phyloP scores from a whole-genome alignment of 208 protist species.

The Polymyxa betae region DNA sequence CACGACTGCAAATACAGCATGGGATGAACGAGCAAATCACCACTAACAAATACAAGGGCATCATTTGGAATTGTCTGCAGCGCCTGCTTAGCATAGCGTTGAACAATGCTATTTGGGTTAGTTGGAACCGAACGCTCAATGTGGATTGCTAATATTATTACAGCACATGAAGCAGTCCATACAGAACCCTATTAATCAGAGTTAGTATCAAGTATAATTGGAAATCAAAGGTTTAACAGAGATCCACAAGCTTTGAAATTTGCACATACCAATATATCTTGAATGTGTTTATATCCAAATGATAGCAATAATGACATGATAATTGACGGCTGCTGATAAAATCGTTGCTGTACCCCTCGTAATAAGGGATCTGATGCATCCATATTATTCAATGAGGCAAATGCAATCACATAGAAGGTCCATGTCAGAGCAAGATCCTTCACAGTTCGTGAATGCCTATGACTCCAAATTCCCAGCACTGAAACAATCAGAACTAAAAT shows the following conservation, averaged over 20 bases:
- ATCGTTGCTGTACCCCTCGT: conserved; percentile 15
- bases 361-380: neutral
- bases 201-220: too few species aligned
- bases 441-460: neutral
- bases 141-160: neutral
- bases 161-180: neutral
- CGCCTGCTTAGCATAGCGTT: neutral
- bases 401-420: neutral
- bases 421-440: neutral
- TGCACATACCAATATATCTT: neutral
- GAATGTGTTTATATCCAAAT: neutral
- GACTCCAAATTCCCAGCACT: neutral
- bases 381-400: neutral
- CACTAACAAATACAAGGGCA: neutral
- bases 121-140: neutral
- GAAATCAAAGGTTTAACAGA: too few species aligned
- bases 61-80: neutral
- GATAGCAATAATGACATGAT: neutral
- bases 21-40: conserved; percentile 24
- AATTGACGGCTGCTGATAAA: conserved; percentile 11
- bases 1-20: conserved; percentile 18
- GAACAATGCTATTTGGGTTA: neutral
- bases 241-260: too few species aligned
- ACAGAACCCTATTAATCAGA: too few species aligned
- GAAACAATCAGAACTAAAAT: neutral